Conservation (phyloP, 495 filamentous ascomycete species). For the Hypoxylon lienhwacheense region DNA sequence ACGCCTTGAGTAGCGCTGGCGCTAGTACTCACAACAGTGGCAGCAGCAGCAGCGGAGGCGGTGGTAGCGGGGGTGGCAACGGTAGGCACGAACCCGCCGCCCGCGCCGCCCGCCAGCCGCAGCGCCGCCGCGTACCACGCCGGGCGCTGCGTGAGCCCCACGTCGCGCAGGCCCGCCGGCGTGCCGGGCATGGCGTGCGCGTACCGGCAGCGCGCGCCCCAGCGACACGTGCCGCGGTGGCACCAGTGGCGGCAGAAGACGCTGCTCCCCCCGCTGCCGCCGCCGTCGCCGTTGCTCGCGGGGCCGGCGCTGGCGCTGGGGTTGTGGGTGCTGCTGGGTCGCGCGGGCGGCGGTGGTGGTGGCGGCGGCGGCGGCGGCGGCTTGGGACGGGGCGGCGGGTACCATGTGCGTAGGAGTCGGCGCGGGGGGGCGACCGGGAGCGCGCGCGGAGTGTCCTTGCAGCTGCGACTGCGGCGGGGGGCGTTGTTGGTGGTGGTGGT, state of each 20-base stretch:
- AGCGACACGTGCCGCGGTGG: slow-evolving; percentile 49
- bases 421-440: background rate
- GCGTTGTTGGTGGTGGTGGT: background rate
- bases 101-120: slow-evolving; percentile 11
- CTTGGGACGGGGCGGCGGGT: background rate
- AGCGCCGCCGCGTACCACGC: slow-evolving; percentile 38
- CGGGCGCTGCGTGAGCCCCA: slow-evolving; percentile 43
- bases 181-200: slow-evolving; percentile 48
- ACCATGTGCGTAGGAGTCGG: background rate
- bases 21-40: background rate
- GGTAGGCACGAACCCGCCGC: background rate
- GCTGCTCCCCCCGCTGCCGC: slow-evolving; percentile 9
- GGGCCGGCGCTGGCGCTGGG: background rate
- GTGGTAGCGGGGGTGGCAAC: background rate
- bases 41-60: background rate
- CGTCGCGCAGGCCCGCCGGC: slow-evolving; percentile 37
- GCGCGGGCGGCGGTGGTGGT: background rate
- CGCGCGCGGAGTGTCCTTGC: too few species aligned
- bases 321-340: slow-evolving; percentile 1
- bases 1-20: too few species aligned
- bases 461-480: too few species aligned
- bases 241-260: slow-evolving; percentile 51
- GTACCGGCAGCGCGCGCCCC: slow-evolving; percentile 45
- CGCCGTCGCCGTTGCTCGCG: background rate
- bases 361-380: background rate